Base-by-base conservation (phyloP, 2,329 filamentous ascomycete genomes). In the Epichloe amarillans region DNA sequence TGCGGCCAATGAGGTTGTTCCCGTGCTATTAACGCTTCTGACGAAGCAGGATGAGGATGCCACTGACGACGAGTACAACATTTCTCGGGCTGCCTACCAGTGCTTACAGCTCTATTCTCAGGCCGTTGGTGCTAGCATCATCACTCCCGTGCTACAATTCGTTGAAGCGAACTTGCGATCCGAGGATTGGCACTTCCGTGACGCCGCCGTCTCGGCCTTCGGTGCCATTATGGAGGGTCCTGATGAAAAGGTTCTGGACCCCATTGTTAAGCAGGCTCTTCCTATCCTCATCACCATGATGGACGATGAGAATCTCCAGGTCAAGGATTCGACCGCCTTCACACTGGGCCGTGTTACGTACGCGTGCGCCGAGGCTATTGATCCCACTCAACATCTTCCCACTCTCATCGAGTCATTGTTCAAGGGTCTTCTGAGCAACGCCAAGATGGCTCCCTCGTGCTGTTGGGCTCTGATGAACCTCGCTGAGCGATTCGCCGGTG, bases 381-480 rank as follows among this genome's bases (percentile, higher is more conserved):
- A 98, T 65, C 85, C 88, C 40, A 74, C 79, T 58, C 75, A 83
- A 56, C 88, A 96, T 64, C 79, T 98, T 5, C 86, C 89, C 56
- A 81, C 85, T 19, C 75, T 98, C 55, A 91, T 98, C 62, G 80
- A 82, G 51, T 86, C 90, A 40, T 79, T 98, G 10, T 98, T 98
- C 73, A 82, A 83, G 59, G 93, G 91, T 47, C 77, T 98, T 53
- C 82, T 88, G 53, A 91, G 86, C 71, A 93, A 86, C 66, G 85
- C 89, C 53, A 96, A 95, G 79, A 98, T 98, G 83, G 93, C 91
- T 35, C 83, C 88, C 50, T 98, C 93, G 33, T 97, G 93, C 81
- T 98, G 93, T 73, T 96, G 94, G 93, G 90, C 93, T 35, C 73
- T 98, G 58, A 97, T 98, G 88, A 98, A 97, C 71, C 73, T 98